A percentile compares a stretch with the other conserved stretches of the same genome.
Conservation (phyloP, 2,329 filamentous ascomycete genomes). For the Phialophora tarda region DNA sequence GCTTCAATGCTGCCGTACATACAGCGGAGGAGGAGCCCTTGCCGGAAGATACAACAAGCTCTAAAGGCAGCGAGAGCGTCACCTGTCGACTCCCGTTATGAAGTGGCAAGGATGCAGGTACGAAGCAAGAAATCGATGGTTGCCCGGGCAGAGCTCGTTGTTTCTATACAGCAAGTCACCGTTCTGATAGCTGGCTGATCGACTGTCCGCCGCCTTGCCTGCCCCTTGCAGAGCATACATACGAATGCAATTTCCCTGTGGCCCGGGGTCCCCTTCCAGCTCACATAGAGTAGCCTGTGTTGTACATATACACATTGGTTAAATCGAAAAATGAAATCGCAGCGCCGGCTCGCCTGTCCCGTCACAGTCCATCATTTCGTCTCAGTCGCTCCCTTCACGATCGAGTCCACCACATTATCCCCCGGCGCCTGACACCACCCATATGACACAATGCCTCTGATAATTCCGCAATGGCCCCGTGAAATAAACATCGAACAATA, state of each 20-base stretch:
- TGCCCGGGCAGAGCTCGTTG: background rate
- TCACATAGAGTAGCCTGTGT: constrained; percentile 5
- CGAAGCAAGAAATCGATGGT: background rate
- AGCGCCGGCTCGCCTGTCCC: constrained; percentile 1
- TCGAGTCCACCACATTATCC: background rate
- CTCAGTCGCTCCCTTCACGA: background rate
- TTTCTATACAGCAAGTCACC: constrained; percentile 4
- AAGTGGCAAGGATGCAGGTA: no score
- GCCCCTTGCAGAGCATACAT: background rate
- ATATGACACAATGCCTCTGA: background rate
- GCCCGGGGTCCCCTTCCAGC: background rate
- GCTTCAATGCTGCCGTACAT: background rate
- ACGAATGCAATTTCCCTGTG: constrained; percentile 6
- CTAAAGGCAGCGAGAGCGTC: background rate
- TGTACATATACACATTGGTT: constrained; percentile 30
- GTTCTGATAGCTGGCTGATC: background rate
- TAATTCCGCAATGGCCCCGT: background rate
- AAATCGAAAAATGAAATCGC: constrained; percentile 5
- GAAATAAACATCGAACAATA: background rate
- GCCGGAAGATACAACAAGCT: background rate
- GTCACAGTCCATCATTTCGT: constrained; percentile 8
- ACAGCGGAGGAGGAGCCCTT: background rate
- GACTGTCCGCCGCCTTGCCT: background rate
- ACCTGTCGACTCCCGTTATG: background rate
- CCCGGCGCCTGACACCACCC: background rate